A percentile compares a stretch with the other conserved stretches of the same genome.
Evolutionary conservation across 2,329 filamentous ascomycete genomes (phyloP).

Genomic region (Apiospora sp.): DNA sequence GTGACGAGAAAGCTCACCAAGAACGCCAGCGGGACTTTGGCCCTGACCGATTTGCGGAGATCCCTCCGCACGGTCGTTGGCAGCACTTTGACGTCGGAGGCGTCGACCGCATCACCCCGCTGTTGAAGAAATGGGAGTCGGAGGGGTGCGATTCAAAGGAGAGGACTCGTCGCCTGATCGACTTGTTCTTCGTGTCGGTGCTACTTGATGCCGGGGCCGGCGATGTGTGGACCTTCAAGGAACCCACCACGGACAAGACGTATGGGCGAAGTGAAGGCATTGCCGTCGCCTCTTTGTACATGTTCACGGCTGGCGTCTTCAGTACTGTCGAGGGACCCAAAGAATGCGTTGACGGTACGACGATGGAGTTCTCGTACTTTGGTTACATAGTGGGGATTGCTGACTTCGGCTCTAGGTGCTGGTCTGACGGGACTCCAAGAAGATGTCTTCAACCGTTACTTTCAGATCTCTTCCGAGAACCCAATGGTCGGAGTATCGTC

Average conservation of each 20-base stretch:
- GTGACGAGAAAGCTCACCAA: not conserved
- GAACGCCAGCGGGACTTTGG: conserved; percentile 56
- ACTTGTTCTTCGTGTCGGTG: conserved; percentile 69
- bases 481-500: conserved; percentile 55
- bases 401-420: conserved; percentile 26
- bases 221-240: conserved; percentile 55
- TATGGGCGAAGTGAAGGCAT: conserved; percentile 90
- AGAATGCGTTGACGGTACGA: conserved; percentile 26
- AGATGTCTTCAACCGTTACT: conserved; percentile 45
- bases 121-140: conserved; percentile 53
- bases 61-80: conserved; percentile 66
- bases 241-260: conserved; percentile 77
- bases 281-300: conserved; percentile 67
- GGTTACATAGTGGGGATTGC: not conserved
- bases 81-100: conserved; percentile 69
- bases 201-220: conserved; percentile 64
- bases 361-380: not conserved
- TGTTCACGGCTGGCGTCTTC: conserved; percentile 57
- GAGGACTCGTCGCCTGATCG: conserved; percentile 61
- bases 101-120: conserved; percentile 54
- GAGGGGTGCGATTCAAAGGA: conserved; percentile 53
- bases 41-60: conserved; percentile 52
- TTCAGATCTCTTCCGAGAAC: conserved; percentile 54
- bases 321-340: not conserved
- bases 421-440: conserved; percentile 46